A percentile compares a stretch with the other conserved stretches of the same genome.
These are phyloP conservation scores for Tausonia pullulans DNA, from an alignment of 1,284 basidiomycete species.

Conservation along the genomic window DNA sequence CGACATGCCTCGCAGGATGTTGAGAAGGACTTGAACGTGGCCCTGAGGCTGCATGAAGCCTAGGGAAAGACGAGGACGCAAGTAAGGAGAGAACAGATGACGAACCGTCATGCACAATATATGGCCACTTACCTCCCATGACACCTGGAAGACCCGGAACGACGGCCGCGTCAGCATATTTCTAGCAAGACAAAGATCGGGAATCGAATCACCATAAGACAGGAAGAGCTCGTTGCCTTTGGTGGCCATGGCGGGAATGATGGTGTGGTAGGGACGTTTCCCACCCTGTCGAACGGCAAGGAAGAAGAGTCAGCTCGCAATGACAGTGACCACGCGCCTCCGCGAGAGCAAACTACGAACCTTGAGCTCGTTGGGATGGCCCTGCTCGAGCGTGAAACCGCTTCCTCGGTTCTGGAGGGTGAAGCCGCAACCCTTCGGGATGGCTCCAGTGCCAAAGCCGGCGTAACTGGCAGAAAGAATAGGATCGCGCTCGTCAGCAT, in stretches of 20 bases:
- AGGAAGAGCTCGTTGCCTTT: conserved; percentile 72
- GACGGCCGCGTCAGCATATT: too few relatives aligned
- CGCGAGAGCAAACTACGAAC: conserved; percentile 28
- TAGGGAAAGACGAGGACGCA: conserved; percentile 26
- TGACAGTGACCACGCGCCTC: not conserved
- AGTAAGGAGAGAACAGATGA: not conserved
- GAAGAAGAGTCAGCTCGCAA: not conserved
- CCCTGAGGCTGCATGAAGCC: conserved; percentile 65
- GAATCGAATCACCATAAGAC: conserved; percentile 48
- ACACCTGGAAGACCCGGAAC: conserved; percentile 35
- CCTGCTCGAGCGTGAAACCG: conserved; percentile 65
- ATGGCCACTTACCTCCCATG: conserved; percentile 49
- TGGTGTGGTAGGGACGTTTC: conserved; percentile 90
- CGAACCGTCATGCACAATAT: not conserved
- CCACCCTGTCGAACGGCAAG: conserved; percentile 42
- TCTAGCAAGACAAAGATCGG: too few relatives aligned
- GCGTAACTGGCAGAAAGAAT: not conserved
- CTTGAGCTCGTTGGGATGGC: conserved; percentile 70
- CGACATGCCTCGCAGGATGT: conserved; percentile 73
- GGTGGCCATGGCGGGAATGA: conserved; percentile 83
- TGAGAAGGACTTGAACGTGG: conserved; percentile 73
- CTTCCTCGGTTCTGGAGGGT: conserved; percentile 76
- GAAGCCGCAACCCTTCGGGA: conserved; percentile 88
- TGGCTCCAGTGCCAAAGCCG: conserved; percentile 41
- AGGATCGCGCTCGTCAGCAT: too few relatives aligned